Conservation (phyloP, 768 basidiomycete species). For the Plicaturopsis crispa region DNA sequence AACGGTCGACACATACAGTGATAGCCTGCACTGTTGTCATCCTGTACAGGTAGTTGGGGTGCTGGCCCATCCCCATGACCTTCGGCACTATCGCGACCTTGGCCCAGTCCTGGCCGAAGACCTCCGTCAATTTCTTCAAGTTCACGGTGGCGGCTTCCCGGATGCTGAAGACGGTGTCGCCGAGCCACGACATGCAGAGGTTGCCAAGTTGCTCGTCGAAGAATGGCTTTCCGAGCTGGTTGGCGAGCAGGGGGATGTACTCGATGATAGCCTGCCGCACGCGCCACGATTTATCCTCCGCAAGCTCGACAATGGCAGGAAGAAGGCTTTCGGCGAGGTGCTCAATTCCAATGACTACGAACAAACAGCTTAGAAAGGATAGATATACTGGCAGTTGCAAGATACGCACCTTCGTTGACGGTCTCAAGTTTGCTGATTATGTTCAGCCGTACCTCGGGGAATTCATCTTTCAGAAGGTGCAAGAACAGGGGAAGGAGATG, state of each 20-base stretch:
- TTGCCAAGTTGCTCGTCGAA: conserved; percentile 97
- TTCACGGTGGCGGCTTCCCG: conserved; percentile 98
- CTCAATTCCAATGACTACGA: conserved; percentile 93
- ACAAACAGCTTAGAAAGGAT: conserved; percentile 9
- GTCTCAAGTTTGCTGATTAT: conserved; percentile 98
- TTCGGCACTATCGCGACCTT: conserved; percentile 90
- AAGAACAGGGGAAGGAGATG: conserved; percentile 95
- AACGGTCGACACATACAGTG: conserved; percentile 62
- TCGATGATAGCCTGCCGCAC: conserved; percentile 99
- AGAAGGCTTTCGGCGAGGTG: conserved; percentile 89
- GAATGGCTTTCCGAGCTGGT: conserved; percentile 93
- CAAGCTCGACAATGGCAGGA: conserved; percentile 95
- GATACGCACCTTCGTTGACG: conserved; percentile 77
- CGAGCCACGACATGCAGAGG: conserved; percentile 98
- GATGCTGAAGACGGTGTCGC: conserved; percentile 97
- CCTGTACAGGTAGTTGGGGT: conserved; percentile 93
- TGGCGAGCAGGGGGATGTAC: conserved; percentile 97
- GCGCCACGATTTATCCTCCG: conserved; percentile 99
- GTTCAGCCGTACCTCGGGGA: conserved; percentile 94
- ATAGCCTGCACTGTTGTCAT: conserved; percentile 99
- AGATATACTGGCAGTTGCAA: not conserved
- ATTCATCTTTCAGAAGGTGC: conserved; percentile 95
- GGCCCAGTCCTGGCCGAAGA: conserved; percentile 98
- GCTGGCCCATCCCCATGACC: conserved; percentile 93
- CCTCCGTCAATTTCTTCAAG: conserved; percentile 93